These are phyloP conservation scores for Bryoerythrophyllum caledonicum DNA, from an alignment of 225 moss, liverwort and hornwort genomes.

Conservation along the genomic window DNA sequence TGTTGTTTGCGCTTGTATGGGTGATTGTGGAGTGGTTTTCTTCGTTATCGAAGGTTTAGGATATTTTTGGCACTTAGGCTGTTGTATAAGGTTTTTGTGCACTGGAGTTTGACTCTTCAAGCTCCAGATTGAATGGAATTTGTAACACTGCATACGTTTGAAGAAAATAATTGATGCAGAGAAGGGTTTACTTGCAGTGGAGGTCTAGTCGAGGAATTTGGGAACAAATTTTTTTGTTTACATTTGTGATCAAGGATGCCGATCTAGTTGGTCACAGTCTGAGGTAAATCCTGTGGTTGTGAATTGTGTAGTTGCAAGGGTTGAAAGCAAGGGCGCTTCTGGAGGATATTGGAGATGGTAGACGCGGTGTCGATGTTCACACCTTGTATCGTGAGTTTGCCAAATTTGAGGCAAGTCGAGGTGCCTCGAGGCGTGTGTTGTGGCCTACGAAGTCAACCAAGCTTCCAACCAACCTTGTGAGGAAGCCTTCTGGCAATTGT, in stretches of 20 bases:
- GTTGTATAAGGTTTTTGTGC: no score
- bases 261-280: not conserved
- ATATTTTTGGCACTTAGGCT: no score
- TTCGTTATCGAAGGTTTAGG: not conserved
- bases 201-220: no score
- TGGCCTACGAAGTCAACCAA: not conserved
- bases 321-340: not conserved
- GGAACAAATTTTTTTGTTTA: no score
- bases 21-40: not conserved
- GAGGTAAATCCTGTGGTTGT: not conserved
- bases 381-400: not conserved
- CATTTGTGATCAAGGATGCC: not conserved
- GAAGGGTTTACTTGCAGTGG: no score
- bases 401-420: not conserved
- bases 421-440: not conserved
- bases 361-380: not conserved
- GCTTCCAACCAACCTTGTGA: not conserved
- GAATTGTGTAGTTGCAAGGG: not conserved
- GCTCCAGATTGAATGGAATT: no score
- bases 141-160: no score
- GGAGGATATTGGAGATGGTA: not conserved
- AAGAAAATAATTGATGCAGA: no score
- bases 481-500: not conserved
- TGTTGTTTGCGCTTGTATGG: not conserved
- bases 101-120: no score